Base-by-base conservation (phyloP, 768 basidiomycete genomes). In the Phlebiopsis gigantea region DNA sequence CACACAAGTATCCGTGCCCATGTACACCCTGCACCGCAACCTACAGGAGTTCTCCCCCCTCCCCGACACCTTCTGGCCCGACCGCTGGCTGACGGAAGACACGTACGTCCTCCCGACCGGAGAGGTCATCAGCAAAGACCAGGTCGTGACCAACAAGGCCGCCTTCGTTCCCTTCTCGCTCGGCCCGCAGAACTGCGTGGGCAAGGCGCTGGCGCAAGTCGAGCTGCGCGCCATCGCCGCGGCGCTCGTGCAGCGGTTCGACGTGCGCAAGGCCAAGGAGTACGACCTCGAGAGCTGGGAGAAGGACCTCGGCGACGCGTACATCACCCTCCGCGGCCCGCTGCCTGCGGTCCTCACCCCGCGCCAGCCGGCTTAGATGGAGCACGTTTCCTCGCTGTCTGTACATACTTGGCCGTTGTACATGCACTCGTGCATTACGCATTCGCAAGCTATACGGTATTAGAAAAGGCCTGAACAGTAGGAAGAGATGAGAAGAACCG, bases 71-170 rank as follows among this genome's bases (percentile, higher is more conserved):
- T 67, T 63, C 57, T 58, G 60, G 39, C 66, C 66, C 1, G 66
- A 67, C 15, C 61, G 66, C 15, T 67, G 65, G 63, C 51, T 66
- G 1, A n/a, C 46, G 5, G 53, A 61, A 46, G 57, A 58, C 24
- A 4, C 21, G 17, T 55, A 58, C 24, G 29, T 31, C 2, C 50
- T 57, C 25, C 57, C 57, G 1, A 31, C 53, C 1, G 48, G 51
- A 7, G 51, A 55, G 25, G 49, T 34, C 46, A 46, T 58, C 43
- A n/a, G 48, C 31, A 24, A 47, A 26, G 53, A 47, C 2, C 30
- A 44, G 28, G 45, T 61, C 5, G 39, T 30, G 8, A 46, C 46
- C 24, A 52, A 61, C 53, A 5, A 28, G 26, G 49, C 28, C 4
- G 57, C 49, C 8, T 56, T 55, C 53, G 29, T 55, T 15, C 53